Evolutionary conservation across 148 eudicot genomes (phyloP).

Genomic region (Chenopodium quinoa): DNA sequence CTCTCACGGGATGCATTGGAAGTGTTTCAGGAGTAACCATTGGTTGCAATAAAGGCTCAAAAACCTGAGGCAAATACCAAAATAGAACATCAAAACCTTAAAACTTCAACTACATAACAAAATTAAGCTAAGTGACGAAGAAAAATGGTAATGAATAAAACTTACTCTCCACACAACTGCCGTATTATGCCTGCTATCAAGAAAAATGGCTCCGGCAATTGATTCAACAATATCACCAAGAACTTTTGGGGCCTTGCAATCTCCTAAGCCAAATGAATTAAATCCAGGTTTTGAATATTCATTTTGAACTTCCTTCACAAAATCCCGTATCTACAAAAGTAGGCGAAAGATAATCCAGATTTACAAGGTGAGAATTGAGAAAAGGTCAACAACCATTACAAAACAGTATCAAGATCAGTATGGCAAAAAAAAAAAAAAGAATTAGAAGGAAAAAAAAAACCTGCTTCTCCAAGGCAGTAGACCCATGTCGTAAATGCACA

Average conservation of each 20-base stretch:
- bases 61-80: slow-evolving; percentile 49
- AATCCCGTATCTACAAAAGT: slow-evolving; percentile 67
- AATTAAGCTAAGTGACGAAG: neutral
- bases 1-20: slow-evolving; percentile 99
- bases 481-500: slow-evolving; percentile 87
- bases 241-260: slow-evolving; percentile 99
- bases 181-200: slow-evolving; percentile 69
- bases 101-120: neutral
- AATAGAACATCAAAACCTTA: neutral
- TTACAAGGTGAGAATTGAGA: neutral
- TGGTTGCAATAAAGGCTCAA: slow-evolving; percentile 90
- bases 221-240: slow-evolving; percentile 98
- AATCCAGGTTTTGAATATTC: slow-evolving; percentile 71
- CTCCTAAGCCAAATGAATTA: slow-evolving; percentile 94
- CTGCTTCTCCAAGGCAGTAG: slow-evolving; percentile 96
- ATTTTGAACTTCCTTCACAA: slow-evolving; percentile 81
- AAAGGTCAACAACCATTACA: neutral
- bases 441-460: slow-evolving; percentile 25
- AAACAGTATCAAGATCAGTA: neutral
- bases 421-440: neutral
- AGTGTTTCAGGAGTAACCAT: slow-evolving; percentile 99
- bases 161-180: slow-evolving; percentile 81
- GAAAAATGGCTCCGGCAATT: slow-evolving; percentile 92
- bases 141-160: slow-evolving; percentile 3
- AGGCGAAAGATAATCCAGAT: neutral